Conservation (phyloP, 2,329 filamentous ascomycete species). For the Botrytis pseudocinerea region DNA sequence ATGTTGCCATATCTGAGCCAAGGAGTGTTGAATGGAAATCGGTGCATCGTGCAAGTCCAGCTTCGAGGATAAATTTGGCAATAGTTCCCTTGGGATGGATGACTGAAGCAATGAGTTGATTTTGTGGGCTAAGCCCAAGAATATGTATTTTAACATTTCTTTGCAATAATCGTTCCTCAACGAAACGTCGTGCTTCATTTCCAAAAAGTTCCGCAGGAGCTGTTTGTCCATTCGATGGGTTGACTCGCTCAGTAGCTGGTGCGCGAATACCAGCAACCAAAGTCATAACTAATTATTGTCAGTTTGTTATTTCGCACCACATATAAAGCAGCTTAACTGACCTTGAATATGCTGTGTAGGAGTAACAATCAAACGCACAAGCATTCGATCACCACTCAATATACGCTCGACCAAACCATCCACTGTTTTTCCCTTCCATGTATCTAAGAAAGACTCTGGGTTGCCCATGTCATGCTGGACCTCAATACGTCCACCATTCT, state of each 20-base stretch:
- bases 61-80: slow-evolving; percentile 83
- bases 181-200: slow-evolving; percentile 83
- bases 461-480: slow-evolving; percentile 80
- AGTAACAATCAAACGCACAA: slow-evolving; percentile 76
- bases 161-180: slow-evolving; percentile 83
- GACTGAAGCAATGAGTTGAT: slow-evolving; percentile 84
- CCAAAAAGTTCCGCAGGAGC: slow-evolving; percentile 87
- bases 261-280: slow-evolving; percentile 86
- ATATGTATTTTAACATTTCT: slow-evolving; percentile 80
- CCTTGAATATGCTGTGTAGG: slow-evolving; percentile 73
- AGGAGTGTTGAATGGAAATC: slow-evolving; percentile 95
- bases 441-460: slow-evolving; percentile 71
- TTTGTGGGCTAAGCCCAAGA: slow-evolving; percentile 84
- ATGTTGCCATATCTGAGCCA: slow-evolving; percentile 79
- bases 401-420: slow-evolving; percentile 89
- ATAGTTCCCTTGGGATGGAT: slow-evolving; percentile 91
- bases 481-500: slow-evolving; percentile 66
- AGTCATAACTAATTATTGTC: slow-evolving; percentile 69
- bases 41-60: slow-evolving; percentile 87
- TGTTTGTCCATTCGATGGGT: slow-evolving; percentile 66
- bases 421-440: slow-evolving; percentile 82
- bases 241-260: slow-evolving; percentile 83
- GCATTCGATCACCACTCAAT: slow-evolving; percentile 84
- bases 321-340: slow-evolving; percentile 18
- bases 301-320: slow-evolving; percentile 6